These are phyloP conservation scores for Phytophthora sp. DNA, from an alignment of 352 stramenopile genomes.

Conservation along the genomic window DNA sequence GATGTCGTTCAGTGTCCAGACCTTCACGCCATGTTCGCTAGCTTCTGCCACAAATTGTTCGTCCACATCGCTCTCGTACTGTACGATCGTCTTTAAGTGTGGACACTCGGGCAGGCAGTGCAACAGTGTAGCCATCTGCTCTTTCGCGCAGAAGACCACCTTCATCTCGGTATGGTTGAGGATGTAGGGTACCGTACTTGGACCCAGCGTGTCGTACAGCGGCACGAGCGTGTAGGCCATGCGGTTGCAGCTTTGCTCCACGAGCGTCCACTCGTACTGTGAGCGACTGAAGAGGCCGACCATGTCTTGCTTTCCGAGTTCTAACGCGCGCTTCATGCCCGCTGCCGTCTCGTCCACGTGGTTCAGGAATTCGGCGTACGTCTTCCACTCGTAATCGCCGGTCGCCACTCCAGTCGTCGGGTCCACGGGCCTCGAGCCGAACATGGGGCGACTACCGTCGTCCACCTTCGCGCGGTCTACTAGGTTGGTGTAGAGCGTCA, in stretches of 20 bases:
- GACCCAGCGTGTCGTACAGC: constrained; percentile 74
- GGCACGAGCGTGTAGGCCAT: constrained; percentile 72
- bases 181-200: constrained; percentile 61
- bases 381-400: constrained; percentile 59
- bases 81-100: constrained; percentile 48
- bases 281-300: constrained; percentile 65
- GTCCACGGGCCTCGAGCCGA: constrained; percentile 52
- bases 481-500: constrained; percentile 67
- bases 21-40: constrained; percentile 28
- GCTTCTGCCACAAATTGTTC: constrained; percentile 32
- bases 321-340: constrained; percentile 45
- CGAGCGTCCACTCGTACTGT: constrained; percentile 67
- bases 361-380: constrained; percentile 54
- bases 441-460: constrained; percentile 53
- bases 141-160: constrained; percentile 58
- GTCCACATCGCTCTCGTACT: constrained; percentile 44
- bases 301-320: constrained; percentile 45
- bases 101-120: constrained; percentile 42
- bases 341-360: constrained; percentile 44
- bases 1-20: constrained; percentile 46
- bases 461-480: constrained; percentile 52
- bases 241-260: constrained; percentile 65
- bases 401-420: constrained; percentile 33
- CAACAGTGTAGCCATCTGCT: constrained; percentile 47
- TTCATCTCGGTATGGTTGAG: constrained; percentile 69